Base-by-base conservation (phyloP, 2,329 filamentous ascomycete genomes). In the Hypoxylon sp. region DNA sequence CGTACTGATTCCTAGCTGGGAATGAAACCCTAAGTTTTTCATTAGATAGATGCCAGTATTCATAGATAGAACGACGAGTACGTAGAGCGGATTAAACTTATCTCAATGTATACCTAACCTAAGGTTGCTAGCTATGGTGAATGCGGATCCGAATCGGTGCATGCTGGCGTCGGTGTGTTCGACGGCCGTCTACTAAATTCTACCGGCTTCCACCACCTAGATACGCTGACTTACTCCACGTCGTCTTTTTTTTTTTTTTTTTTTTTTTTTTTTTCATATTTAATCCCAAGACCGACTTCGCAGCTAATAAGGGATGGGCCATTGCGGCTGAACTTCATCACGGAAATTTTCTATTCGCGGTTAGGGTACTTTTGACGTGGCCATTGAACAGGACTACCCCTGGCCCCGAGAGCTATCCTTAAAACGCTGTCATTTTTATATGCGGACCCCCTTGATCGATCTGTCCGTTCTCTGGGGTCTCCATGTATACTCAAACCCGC, bases 371-470 rank as follows among this genome's bases (percentile, higher is more conserved):
- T 46, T 46, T 7, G 15, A n/a, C 6, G 22, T 15, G 13, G 11
- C 28, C 15, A n/a, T 48, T 28, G 1, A 28, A 15, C 30, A 48
- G 44, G 17, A 37, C 55, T 34, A 50, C 24, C 24, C 24, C 24
- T 22, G 19, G 20, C 28, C 46, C 49, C 46, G 28, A 53, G 32
- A 52, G 47, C 24, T 24, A 39, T 20, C 41, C 11, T 20, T 60
- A n/a, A 11, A 51, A 43, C 30, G 51, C 28, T 30, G 19, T 43
- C 54, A 39, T 65, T 58, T 28, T 59, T 48, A 19, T 37, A 17
- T 48, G 28, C 43, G 44, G 43, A 48, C 47, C 62, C 34, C 43
- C 43, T 26, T 56, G 51, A 54, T 53, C 59, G 59, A 57, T 63
- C 51, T 63, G 51, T 39, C 53, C 48, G 39, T 41, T 43, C 46